Evolutionary conservation across 331 rosid genomes (phyloP).

Genomic region (Acacia pycnantha): DNA sequence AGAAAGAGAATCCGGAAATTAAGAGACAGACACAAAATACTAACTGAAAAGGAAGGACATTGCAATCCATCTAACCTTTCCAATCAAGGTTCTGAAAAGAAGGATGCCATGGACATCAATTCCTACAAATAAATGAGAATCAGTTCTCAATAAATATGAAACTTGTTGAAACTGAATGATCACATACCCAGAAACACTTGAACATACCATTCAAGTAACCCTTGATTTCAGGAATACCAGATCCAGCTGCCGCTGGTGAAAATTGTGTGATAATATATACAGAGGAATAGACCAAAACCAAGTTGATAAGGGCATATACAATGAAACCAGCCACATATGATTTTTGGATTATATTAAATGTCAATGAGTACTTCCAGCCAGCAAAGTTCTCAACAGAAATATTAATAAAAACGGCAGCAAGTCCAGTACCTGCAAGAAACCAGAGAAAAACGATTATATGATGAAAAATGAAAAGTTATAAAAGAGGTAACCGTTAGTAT

Average conservation of each 20-base stretch:
- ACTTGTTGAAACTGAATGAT: conserved; percentile 20
- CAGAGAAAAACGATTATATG: not conserved
- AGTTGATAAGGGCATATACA: conserved; percentile 72
- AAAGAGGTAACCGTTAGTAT: not conserved
- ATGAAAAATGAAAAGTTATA: not conserved
- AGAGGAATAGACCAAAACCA: conserved; percentile 83
- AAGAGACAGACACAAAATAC: conserved; percentile 19
- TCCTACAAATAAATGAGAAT: conserved; percentile 57
- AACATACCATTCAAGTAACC: conserved; percentile 92
- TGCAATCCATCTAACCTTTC: conserved; percentile 63
- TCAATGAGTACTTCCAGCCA: conserved; percentile 94
- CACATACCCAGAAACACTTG: conserved; percentile 17
- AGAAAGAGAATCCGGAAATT: conserved; percentile 25
- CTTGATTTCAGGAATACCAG: conserved; percentile 99
- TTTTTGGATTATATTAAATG: conserved; percentile 85
- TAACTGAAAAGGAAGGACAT: not conserved
- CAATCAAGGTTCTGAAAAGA: conserved; percentile 92
- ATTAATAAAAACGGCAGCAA: conserved; percentile 96
- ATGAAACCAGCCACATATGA: conserved; percentile 88
- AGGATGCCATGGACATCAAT: conserved; percentile 86
- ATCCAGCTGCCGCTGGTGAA: conserved; percentile 98
- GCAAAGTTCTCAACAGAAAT: conserved; percentile 98
- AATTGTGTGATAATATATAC: conserved; percentile 80
- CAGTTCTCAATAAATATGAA: conserved; percentile 18
- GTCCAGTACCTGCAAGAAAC: conserved; percentile 78